These are phyloP conservation scores for Physocladia obscura DNA, from an alignment of 192 early-diverging fungal genomes.

Conservation along the genomic window DNA sequence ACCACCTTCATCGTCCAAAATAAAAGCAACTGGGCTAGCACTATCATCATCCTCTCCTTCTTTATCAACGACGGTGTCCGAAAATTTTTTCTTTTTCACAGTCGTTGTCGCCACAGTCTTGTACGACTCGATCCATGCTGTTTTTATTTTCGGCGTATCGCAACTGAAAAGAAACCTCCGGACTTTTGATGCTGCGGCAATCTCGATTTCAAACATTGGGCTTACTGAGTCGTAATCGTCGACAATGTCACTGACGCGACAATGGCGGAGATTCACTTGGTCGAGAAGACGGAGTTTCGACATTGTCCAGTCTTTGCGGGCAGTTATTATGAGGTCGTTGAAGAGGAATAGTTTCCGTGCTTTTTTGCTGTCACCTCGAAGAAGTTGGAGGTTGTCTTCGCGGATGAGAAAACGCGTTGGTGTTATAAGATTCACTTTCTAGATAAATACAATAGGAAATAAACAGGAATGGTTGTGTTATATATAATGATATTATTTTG, in stretches of 20 bases:
- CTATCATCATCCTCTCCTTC: constrained; percentile 37
- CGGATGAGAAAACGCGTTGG: constrained; percentile 48
- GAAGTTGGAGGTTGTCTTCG: constrained; percentile 45
- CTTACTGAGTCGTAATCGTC: constrained; percentile 26
- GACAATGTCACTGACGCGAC: constrained; percentile 46
- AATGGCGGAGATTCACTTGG: constrained; percentile 42
- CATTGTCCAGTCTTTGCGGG: constrained; percentile 54
- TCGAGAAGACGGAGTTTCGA: constrained; percentile 51
- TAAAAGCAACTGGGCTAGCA: not conserved
- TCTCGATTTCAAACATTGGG: constrained; percentile 41
- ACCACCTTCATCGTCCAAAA: constrained; percentile 1
- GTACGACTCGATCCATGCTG: constrained; percentile 53
- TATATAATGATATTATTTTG: not conserved
- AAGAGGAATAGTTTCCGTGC: constrained; percentile 48
- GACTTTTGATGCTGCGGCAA: constrained; percentile 22
- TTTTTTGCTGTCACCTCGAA: constrained; percentile 37
- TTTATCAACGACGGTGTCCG: constrained; percentile 29
- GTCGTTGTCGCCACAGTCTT: constrained; percentile 26
- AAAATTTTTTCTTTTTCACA: constrained; percentile 42
- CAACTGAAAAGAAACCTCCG: constrained; percentile 44
- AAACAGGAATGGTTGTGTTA: not conserved
- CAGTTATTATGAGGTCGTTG: constrained; percentile 52
- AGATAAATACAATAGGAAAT: not conserved
- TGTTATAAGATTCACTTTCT: constrained; percentile 49
- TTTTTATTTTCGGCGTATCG: constrained; percentile 33